Conservation (phyloP, 139 green algal species). For the Ostreobium quekettii region DNA sequence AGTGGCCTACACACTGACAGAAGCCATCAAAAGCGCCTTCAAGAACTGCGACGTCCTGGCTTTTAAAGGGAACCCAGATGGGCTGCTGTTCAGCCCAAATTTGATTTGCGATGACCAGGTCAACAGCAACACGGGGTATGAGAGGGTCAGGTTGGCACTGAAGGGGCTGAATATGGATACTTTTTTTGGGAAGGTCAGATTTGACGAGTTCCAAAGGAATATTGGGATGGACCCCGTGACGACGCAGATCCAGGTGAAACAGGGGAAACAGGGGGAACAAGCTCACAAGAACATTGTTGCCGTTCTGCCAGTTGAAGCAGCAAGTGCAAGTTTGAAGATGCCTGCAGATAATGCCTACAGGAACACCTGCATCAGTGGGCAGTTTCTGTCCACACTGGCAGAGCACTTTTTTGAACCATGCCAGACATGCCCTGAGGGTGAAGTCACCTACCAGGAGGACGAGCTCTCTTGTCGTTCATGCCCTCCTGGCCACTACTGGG, state of each 20-base stretch:
- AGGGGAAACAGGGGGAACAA: no score
- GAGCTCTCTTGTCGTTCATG: not conserved
- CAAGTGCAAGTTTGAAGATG: not conserved
- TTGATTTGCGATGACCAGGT: not conserved
- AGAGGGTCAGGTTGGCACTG: not conserved
- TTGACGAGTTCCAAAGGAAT: not conserved
- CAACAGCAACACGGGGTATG: not conserved
- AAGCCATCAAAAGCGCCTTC: not conserved
- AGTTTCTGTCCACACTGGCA: not conserved
- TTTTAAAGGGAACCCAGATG: not conserved
- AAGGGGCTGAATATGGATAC: not conserved
- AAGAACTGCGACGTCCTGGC: not conserved
- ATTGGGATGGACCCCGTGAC: not conserved
- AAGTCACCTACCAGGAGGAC: not conserved
- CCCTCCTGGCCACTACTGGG: not conserved
- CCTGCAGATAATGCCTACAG: not conserved
- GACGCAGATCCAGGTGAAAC: not conserved
- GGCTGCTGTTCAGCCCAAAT: not conserved
- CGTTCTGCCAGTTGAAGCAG: not conserved
- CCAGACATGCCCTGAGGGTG: not conserved
- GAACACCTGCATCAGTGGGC: not conserved
- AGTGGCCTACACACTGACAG: not conserved
- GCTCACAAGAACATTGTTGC: not conserved
- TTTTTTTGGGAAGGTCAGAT: not conserved
- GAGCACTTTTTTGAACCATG: not conserved